Evolutionary conservation across 331 rosid genomes (phyloP).

Genomic region (Ulmus americana): DNA sequence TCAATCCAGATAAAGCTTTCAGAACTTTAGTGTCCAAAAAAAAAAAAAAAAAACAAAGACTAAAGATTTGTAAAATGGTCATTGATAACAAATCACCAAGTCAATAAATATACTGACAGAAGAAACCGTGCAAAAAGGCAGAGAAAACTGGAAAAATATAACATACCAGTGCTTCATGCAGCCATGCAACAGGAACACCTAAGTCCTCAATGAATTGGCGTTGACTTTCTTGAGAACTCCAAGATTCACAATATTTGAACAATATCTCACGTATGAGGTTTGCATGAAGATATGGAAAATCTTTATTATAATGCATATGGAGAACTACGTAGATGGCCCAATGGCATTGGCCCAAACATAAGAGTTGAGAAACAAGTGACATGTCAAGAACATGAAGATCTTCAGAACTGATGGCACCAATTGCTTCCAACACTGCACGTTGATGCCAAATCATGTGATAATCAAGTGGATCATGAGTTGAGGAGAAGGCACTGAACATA

Average conservation of each 20-base stretch:
- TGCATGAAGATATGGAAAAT: constrained; percentile 74
- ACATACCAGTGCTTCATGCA: constrained; percentile 92
- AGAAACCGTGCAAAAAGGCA: background rate
- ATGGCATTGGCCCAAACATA: constrained; percentile 77
- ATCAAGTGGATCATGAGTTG: constrained; percentile 91
- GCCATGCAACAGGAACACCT: constrained; percentile 82
- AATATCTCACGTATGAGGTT: constrained; percentile 81
- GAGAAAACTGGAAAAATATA: constrained; percentile 10
- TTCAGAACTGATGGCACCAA: constrained; percentile 67
- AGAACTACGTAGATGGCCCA: constrained; percentile 98
- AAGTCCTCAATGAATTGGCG: constrained; percentile 67
- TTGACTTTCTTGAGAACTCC: constrained; percentile 83
- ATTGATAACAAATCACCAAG: background rate
- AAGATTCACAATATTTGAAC: constrained; percentile 88
- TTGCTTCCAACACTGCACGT: constrained; percentile 77
- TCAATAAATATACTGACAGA: background rate
- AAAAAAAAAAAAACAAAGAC: background rate
- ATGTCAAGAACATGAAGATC: constrained; percentile 92
- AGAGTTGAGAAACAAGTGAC: constrained; percentile 72
- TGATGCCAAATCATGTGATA: constrained; percentile 99
- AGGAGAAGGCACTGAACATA: constrained; percentile 85
- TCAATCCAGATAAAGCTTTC: background rate
- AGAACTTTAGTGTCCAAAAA: background rate
- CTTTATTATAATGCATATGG: constrained; percentile 68
- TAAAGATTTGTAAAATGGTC: background rate